A percentile compares a stretch with the other conserved stretches of the same genome.
Conservation (phyloP, 2,329 filamentous ascomycete species). For the Pyrenophora graminea region DNA sequence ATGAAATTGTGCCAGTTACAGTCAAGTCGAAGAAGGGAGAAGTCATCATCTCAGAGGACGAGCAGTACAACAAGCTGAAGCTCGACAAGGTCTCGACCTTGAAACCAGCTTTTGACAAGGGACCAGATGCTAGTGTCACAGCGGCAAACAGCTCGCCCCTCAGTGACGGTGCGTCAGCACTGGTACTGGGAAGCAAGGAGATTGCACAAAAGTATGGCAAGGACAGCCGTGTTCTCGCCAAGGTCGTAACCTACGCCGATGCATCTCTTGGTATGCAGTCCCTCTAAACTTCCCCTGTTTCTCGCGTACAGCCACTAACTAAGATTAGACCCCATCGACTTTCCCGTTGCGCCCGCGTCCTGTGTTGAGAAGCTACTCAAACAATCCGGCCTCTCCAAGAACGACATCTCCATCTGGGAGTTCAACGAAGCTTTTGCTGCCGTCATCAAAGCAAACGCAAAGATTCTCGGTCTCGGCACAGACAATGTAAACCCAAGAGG, state of each 20-base stretch:
- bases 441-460: conserved; percentile 91
- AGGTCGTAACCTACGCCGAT: conserved; percentile 83
- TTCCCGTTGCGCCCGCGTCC: conserved; percentile 88
- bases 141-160: conserved; percentile 93
- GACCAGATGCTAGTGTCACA: conserved; percentile 88
- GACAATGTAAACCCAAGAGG: conserved; percentile 86
- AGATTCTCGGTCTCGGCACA: conserved; percentile 80
- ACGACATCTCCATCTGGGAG: conserved; percentile 93
- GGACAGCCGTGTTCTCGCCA: conserved; percentile 80
- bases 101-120: conserved; percentile 89
- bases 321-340: conserved; percentile 76
- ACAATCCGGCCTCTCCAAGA: conserved; percentile 85
- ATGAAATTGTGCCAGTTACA: conserved; percentile 88
- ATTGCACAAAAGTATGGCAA: conserved; percentile 79
- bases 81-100: conserved; percentile 82
- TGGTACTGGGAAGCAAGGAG: conserved; percentile 81
- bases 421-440: conserved; percentile 98
- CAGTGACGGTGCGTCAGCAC: conserved; percentile 90
- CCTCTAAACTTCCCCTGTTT: neutral
- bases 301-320: conserved; percentile 8
- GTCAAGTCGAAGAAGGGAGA: conserved; percentile 82
- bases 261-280: conserved; percentile 65
- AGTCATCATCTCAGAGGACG: conserved; percentile 76
- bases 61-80: conserved; percentile 86
- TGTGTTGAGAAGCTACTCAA: conserved; percentile 88